Evolutionary conservation across 2,329 filamentous ascomycete genomes (phyloP), one percentile per base, ranked within the genome.

Genomic region (Pezicula rhizophila): DNA sequence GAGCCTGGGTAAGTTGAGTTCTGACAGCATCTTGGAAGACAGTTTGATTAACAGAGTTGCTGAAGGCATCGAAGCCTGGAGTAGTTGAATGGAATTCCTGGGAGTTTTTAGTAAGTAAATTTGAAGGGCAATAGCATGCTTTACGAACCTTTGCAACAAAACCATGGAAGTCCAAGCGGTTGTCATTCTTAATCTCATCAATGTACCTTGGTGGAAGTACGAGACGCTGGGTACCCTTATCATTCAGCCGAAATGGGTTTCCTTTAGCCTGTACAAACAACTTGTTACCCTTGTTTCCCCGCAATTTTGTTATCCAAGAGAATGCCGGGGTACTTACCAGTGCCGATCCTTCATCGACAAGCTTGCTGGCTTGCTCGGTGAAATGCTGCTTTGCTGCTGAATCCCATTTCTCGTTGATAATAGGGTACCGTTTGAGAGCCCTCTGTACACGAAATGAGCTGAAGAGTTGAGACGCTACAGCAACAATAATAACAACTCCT

Each of bases 151-250:
- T 64, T n/a, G 54, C 46, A 40, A 70, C 67, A 6, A 64, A 63
- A 38, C 61, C 62, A 37, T 61, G 53, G 43, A 69, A 67, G 50
- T 61, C 57, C 41, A 69, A 52, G 15, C 54, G 50, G 1, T 63
- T 62, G 25, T 65, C 56, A 53, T 64, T 68, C 40, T 65, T 64
- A 15, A 68, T 51, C 53, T 69, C 67, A 18, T 69, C 63, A 8
- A 50, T 48, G 34, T 53, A 53, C 23, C 48, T 53, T 8, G 51
- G 46, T 31, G 51, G 51, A n/a, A 53, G 31, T 12, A 53, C 43
- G 6, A 53, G 26, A 25, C 46, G 37, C 14, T 42, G 38, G 10
- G 10, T 46, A 14, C 40, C 37, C 23, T 48, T 50, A 6, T 53
- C 51, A 34, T 53, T 53, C n/a, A 53, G 26, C 2, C 37, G 45